Evolutionary conservation across 2,329 filamentous ascomycete genomes (phyloP).

Genomic region (Celoporthe dispersa): DNA sequence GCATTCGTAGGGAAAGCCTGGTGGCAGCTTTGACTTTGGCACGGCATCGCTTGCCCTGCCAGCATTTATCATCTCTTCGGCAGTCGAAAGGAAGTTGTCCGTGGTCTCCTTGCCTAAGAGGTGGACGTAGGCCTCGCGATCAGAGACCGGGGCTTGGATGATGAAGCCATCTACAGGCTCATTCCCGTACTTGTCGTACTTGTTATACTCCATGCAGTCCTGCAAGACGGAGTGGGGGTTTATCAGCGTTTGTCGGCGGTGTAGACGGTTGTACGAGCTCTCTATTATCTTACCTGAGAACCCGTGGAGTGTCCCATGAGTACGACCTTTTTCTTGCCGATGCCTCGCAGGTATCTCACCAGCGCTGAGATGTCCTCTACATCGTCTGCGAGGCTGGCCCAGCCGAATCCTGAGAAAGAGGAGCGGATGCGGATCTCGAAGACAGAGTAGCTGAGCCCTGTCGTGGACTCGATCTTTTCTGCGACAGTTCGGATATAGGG

Average conservation of each 20-base stretch:
- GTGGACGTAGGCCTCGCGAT: constrained; percentile 66
- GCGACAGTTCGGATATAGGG: constrained; percentile 58
- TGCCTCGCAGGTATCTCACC: constrained; percentile 56
- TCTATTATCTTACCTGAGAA: constrained; percentile 49
- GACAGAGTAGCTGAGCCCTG: constrained; percentile 52
- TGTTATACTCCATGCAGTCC: constrained; percentile 62
- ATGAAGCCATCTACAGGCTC: constrained; percentile 74
- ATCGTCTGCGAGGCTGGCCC: constrained; percentile 54
- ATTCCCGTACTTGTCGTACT: constrained; percentile 45
- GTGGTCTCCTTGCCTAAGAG: constrained; percentile 49
- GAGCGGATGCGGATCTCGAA: constrained; percentile 62
- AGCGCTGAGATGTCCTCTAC: constrained; percentile 57
- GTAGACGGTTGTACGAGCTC: background rate
- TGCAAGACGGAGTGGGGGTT: background rate
- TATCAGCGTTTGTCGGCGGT: background rate
- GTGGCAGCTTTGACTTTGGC: constrained; percentile 49
- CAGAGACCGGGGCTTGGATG: constrained; percentile 79
- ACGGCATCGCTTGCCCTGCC: constrained; percentile 62
- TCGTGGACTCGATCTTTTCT: constrained; percentile 43
- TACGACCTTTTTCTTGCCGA: constrained; percentile 56
- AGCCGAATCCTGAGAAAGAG: constrained; percentile 58
- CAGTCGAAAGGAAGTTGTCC: constrained; percentile 51
- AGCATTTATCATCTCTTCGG: constrained; percentile 58
- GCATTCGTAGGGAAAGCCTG: constrained; percentile 43
- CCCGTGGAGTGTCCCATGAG: constrained; percentile 64